Evolutionary conservation across 345 rosid genomes (phyloP).

Genomic region (Ceriops zippeliana): DNA sequence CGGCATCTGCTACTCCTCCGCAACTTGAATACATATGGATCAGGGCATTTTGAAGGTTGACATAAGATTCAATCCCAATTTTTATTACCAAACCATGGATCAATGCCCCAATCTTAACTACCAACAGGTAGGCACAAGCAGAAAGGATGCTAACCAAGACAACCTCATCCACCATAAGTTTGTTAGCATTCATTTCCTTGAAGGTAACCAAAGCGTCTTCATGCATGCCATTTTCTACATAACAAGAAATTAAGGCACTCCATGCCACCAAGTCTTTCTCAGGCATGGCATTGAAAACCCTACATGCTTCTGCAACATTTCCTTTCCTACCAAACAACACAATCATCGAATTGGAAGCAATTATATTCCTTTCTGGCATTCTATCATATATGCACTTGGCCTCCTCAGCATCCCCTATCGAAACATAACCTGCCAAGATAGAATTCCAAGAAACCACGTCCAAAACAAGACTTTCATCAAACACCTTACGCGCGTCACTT

Average conservation of each 20-base stretch:
- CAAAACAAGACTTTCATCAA: conserved; percentile 43
- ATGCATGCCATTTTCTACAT: conserved; percentile 42
- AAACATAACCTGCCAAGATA: conserved; percentile 50
- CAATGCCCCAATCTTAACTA: conserved; percentile 24
- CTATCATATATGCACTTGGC: conserved; percentile 36
- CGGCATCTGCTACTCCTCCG: conserved; percentile 37
- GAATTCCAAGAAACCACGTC: conserved; percentile 64
- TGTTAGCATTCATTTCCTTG: conserved; percentile 32
- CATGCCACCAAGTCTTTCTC: conserved; percentile 52
- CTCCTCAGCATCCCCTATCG: conserved; percentile 35
- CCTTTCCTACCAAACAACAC: conserved; percentile 47
- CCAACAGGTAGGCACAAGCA: conserved; percentile 35
- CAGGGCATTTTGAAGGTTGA: conserved; percentile 60
- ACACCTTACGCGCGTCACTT: conserved; percentile 40
- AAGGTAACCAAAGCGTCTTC: conserved; percentile 42
- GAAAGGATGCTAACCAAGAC: conserved; percentile 45
- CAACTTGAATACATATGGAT: conserved; percentile 51
- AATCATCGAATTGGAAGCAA: conserved; percentile 63
- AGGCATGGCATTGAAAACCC: conserved; percentile 39
- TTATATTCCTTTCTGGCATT: conserved; percentile 47
- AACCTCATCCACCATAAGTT: conserved; percentile 44
- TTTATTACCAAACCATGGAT: conserved; percentile 39
- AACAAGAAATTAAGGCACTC: conserved; percentile 58
- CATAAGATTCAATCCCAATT: conserved; percentile 41
- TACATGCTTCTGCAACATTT: conserved; percentile 35